These are phyloP conservation scores for Pochonia chlamydosporia DNA, from an alignment of 2,329 filamentous ascomycete genomes.

Conservation along the genomic window DNA sequence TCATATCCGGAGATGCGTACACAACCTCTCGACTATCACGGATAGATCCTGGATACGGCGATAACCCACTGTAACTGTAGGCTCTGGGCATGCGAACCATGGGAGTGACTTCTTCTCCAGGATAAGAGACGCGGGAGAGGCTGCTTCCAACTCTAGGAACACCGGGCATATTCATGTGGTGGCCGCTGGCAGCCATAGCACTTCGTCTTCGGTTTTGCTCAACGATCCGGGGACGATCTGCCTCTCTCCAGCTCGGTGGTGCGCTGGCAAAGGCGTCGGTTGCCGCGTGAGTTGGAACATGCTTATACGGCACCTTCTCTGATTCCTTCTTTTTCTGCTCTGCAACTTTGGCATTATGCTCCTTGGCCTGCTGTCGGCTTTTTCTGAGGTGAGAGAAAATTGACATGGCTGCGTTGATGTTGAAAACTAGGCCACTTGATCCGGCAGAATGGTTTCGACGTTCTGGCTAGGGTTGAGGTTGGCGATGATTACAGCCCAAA, in stretches of 20 bases:
- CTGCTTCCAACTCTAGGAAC: slow-evolving; percentile 42
- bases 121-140: slow-evolving; percentile 41
- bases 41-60: slow-evolving; percentile 19
- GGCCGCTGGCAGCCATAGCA: slow-evolving; percentile 37
- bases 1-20: slow-evolving; percentile 21
- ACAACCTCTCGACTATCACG: slow-evolving; percentile 23
- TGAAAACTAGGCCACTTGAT: not conserved
- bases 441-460: not conserved
- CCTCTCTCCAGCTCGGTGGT: slow-evolving; percentile 43
- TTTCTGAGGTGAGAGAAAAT: slow-evolving; percentile 49
- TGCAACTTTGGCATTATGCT: slow-evolving; percentile 42
- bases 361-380: slow-evolving; percentile 49
- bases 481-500: not conserved
- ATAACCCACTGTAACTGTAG: slow-evolving; percentile 37
- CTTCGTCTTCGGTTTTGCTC: slow-evolving; percentile 46
- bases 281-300: slow-evolving; percentile 57
- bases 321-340: slow-evolving; percentile 40
- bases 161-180: slow-evolving; percentile 31
- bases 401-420: slow-evolving; percentile 38
- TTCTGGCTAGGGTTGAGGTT: not conserved
- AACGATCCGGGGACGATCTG: slow-evolving; percentile 41
- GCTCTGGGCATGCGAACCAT: slow-evolving; percentile 33
- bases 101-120: slow-evolving; percentile 33
- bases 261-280: slow-evolving; percentile 50
- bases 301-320: slow-evolving; percentile 42